phyloP scores from a whole-genome alignment of 2,329 filamentous ascomycete genomes.

The Talaromyces sp. region DNA sequence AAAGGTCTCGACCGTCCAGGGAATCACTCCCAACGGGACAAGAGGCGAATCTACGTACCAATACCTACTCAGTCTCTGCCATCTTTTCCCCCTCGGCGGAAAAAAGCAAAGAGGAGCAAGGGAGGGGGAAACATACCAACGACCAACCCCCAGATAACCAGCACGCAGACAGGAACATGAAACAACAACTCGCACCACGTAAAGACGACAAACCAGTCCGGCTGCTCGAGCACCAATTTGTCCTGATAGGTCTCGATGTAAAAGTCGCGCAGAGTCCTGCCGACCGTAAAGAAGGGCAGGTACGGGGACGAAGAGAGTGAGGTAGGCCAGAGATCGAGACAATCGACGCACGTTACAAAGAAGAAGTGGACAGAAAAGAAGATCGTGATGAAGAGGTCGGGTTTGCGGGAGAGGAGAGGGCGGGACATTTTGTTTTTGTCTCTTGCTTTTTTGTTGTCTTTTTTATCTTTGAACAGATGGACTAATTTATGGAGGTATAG shows the following conservation, averaged over 20 bases:
- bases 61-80: background rate
- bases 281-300: conserved; percentile 47
- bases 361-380: conserved; percentile 16
- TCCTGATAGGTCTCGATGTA: conserved; percentile 62
- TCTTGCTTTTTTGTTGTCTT: background rate
- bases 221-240: conserved; percentile 58
- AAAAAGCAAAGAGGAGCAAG: background rate
- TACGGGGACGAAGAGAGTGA: conserved; percentile 50
- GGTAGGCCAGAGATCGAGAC: conserved; percentile 14
- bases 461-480: background rate
- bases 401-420: conserved; percentile 10
- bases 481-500: background rate
- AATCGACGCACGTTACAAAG: conserved; percentile 14
- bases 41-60: conserved; percentile 55
- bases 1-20: conserved; percentile 57
- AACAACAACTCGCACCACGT: conserved; percentile 58
- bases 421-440: background rate
- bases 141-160: conserved; percentile 50
- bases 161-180: conserved; percentile 59
- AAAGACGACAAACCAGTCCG: conserved; percentile 58
- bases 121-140: conserved; percentile 39
- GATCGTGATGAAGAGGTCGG: background rate
- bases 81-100: too few relatives aligned
- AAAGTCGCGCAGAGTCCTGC: conserved; percentile 50
- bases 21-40: conserved; percentile 57